phyloP scores from a whole-genome alignment of 169 alveolate species.

The Cyclospora cayetanensis region DNA sequence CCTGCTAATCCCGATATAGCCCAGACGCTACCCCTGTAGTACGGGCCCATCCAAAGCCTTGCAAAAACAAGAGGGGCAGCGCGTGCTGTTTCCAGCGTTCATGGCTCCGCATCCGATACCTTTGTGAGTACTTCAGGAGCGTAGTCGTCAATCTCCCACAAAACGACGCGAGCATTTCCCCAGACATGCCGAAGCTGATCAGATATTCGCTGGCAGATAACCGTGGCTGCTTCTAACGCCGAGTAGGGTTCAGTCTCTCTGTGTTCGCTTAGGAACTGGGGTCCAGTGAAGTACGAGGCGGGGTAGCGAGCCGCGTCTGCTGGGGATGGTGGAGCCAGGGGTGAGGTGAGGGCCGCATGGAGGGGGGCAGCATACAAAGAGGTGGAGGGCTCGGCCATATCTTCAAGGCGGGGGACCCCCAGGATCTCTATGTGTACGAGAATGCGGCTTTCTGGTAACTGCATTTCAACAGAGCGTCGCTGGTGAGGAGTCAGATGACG shows the following conservation, averaged over 20 bases:
- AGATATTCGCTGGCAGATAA: not conserved
- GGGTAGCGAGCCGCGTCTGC: not conserved
- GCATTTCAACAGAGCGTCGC: constrained; percentile 15
- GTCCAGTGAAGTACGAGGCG: not conserved
- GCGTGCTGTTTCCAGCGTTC: too few species aligned
- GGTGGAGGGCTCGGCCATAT: not conserved
- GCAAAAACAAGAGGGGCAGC: too few species aligned
- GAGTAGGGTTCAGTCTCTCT: constrained; percentile 13
- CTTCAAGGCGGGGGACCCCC: not conserved
- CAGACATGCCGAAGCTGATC: constrained; percentile 34
- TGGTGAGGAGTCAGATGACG: not conserved
- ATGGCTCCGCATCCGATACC: too few species aligned
- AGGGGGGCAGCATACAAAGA: not conserved
- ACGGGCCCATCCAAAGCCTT: too few species aligned
- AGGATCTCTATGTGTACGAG: not conserved
- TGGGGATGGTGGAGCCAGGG: not conserved
- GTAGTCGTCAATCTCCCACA: not conserved
- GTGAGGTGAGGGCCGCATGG: not conserved
- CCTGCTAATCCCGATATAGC: too few species aligned
- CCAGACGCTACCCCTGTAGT: too few species aligned
- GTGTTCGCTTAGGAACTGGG: not conserved
- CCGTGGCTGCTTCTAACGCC: not conserved
- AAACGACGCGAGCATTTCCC: constrained; percentile 5
- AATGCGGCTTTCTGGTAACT: constrained; percentile 26
- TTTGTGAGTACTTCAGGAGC: too few species aligned